These are phyloP conservation scores for Ophiostoma perfectum DNA, from an alignment of 2,329 filamentous ascomycete species.

Conservation along the genomic window DNA sequence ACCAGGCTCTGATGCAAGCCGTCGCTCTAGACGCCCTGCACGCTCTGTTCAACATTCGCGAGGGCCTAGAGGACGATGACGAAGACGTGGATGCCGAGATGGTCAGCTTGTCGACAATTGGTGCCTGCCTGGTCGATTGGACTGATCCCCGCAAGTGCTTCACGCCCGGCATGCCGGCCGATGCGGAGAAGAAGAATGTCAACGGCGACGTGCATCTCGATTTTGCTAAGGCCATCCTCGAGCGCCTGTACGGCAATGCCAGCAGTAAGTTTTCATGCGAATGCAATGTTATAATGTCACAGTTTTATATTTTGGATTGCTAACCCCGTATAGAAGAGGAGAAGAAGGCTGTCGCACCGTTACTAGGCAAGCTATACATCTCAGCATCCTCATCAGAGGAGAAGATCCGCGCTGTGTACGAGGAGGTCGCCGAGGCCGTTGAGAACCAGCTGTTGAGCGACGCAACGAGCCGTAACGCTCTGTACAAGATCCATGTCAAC, in stretches of 20 bases:
- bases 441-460: slow-evolving; percentile 57
- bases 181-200: slow-evolving; percentile 57
- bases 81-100: slow-evolving; percentile 71
- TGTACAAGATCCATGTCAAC: slow-evolving; percentile 63
- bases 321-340: slow-evolving; percentile 62
- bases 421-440: slow-evolving; percentile 56
- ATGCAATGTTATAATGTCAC: not conserved
- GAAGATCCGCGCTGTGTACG: slow-evolving; percentile 54
- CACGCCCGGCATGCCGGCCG: slow-evolving; percentile 43
- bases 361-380: slow-evolving; percentile 79
- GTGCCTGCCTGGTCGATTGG: slow-evolving; percentile 85
- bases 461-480: slow-evolving; percentile 56
- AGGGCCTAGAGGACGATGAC: slow-evolving; percentile 68
- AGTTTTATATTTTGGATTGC: slow-evolving; percentile 3
- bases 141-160: slow-evolving; percentile 81
- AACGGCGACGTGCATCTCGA: slow-evolving; percentile 76
- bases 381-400: slow-evolving; percentile 58
- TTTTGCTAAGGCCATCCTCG: slow-evolving; percentile 70
- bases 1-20: slow-evolving; percentile 73
- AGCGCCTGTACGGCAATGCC: slow-evolving; percentile 61
- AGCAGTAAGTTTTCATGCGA: slow-evolving; percentile 50
- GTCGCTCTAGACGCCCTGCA: slow-evolving; percentile 71
- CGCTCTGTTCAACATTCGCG: slow-evolving; percentile 65
- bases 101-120: slow-evolving; percentile 71
- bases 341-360: slow-evolving; percentile 70